Conservation (phyloP, 1,284 basidiomycete genomes). For the Leccinum subrobustum region DNA sequence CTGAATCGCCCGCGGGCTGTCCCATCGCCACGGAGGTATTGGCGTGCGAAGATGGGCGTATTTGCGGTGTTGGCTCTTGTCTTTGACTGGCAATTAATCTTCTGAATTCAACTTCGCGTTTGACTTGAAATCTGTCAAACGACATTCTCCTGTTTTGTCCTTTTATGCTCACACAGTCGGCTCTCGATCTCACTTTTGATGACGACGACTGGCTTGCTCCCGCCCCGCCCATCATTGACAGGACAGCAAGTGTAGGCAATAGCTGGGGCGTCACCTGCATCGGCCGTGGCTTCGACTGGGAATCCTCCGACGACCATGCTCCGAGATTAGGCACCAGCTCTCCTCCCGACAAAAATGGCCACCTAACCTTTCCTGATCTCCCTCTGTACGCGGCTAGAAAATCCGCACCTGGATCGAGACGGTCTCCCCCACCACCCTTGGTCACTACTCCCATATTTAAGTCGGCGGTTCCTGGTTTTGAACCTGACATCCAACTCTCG, state of each 20-base stretch:
- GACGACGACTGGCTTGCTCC: slow-evolving; percentile 59
- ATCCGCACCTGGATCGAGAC: slow-evolving; percentile 5
- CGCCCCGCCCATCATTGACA: slow-evolving; percentile 51
- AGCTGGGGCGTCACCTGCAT: slow-evolving; percentile 83
- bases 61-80: slow-evolving; percentile 1
- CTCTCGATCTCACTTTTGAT: slow-evolving; percentile 61
- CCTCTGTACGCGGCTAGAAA: slow-evolving; percentile 9
- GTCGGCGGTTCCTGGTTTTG: slow-evolving; percentile 1
- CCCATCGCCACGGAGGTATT: background rate
- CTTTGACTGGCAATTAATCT: background rate
- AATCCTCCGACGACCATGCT: slow-evolving; percentile 38
- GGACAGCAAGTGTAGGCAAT: slow-evolving; percentile 62
- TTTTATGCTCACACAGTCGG: slow-evolving; percentile 56
- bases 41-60: slow-evolving; percentile 18
- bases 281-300: slow-evolving; percentile 80
- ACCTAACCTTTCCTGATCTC: slow-evolving; percentile 14
- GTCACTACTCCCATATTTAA: slow-evolving; percentile 11
- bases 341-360: slow-evolving; percentile 9
- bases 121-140: slow-evolving; percentile 2
- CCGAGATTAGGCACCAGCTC: slow-evolving; percentile 1
- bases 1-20: background rate
- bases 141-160: background rate
- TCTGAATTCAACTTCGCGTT: slow-evolving; percentile 2
- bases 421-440: slow-evolving; percentile 18
- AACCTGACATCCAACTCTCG: slow-evolving; percentile 9